Evolutionary conservation across 2,329 filamentous ascomycete species (phyloP), one percentile per base, ranked within the genome.

Genomic region (Phialemonium atrogriseum): DNA sequence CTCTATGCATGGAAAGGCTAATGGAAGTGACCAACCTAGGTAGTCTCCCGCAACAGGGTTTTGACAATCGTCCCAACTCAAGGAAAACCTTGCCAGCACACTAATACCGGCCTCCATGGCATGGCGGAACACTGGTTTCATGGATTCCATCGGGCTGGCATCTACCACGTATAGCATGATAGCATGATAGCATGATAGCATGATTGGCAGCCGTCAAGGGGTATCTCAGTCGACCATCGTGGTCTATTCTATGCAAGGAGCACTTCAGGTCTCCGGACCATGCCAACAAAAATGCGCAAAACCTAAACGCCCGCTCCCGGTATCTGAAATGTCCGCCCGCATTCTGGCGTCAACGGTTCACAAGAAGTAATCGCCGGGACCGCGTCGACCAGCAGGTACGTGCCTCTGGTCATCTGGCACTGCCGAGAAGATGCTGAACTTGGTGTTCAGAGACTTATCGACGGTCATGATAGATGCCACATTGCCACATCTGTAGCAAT

Each of bases 401-500:
- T 86, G 83, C 38, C 86, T 71, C 56, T 84, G 73, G 45, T 91
- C 80, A 48, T 91, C 85, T 0, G 86, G 84, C n/a, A 93, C 85
- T 19, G 85, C 85, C 18, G 77, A 81, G 65, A 93, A 93, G 50
- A 93, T 91, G 56, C 81, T 91, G 64, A 98, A 98, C 49, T 84
- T 85, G 19, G 89, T 87, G 38, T 86, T 79, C 32, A 95, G 68
- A 49, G 91, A 82, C 49, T 83, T 81, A 44, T 82, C 79, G 17
- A 95, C 78, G 32, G 87, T 87, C 80, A 94, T 94, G 54, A 95
- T 94, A 52, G 88, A 95, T 7, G 91, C 91, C 54, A 96, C 77
- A 51, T 98, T 98, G 22, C 91, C 91, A 57, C 91, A 98, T 33
- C 88, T 74, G 56, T 94, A 94, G 56, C 85, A 93, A 59, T 91